These are phyloP conservation scores for Botryosphaeria dothidea DNA, from an alignment of 2,329 filamentous ascomycete species.

Conservation along the genomic window DNA sequence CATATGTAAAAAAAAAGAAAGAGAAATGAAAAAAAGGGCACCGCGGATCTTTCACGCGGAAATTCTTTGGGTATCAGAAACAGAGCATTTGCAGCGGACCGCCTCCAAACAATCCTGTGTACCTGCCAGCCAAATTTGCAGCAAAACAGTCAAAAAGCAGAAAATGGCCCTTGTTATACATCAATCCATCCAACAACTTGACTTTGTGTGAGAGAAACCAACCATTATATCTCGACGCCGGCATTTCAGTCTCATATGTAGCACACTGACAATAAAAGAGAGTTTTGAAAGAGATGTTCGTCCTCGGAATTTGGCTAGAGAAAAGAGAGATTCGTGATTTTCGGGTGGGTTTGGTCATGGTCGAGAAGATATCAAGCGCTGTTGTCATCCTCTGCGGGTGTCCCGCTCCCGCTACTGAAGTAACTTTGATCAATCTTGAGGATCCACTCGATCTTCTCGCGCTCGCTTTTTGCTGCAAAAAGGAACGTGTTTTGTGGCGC, in stretches of 20 bases:
- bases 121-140: constrained; percentile 10
- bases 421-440: constrained; percentile 87
- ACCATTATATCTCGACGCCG: constrained; percentile 3
- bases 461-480: constrained; percentile 84
- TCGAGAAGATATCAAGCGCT: background rate
- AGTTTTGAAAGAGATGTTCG: background rate
- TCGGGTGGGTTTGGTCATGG: background rate
- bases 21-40: background rate
- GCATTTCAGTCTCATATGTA: constrained; percentile 3
- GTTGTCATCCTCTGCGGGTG: constrained; percentile 30
- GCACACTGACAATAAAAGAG: constrained; percentile 10
- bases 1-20: background rate
- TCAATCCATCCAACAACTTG: constrained; percentile 3
- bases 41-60: constrained; percentile 8
- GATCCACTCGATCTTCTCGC: constrained; percentile 97
- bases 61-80: constrained; percentile 17
- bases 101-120: constrained; percentile 15
- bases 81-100: constrained; percentile 12
- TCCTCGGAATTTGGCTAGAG: background rate
- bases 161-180: background rate
- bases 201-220: background rate
- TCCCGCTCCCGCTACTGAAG: constrained; percentile 41
- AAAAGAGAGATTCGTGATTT: constrained; percentile 13
- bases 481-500: constrained; percentile 93
- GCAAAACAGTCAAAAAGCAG: background rate